These are phyloP conservation scores for Pythium volutum DNA, from an alignment of 352 stramenopile genomes.

Conservation along the genomic window DNA sequence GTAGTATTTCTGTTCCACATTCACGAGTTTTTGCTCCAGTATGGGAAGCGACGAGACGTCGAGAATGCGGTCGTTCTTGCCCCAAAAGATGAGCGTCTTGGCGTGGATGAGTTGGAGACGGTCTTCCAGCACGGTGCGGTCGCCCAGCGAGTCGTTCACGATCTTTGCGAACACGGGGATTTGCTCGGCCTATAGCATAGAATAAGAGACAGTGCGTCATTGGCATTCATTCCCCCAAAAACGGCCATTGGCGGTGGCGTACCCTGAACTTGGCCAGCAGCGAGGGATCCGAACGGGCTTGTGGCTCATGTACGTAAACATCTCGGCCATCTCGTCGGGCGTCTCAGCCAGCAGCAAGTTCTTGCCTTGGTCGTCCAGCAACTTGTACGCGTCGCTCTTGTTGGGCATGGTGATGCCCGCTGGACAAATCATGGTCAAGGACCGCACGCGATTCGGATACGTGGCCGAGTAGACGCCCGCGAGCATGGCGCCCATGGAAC, in stretches of 20 bases:
- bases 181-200: conserved; percentile 30
- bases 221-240: too few species aligned
- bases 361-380: conserved; percentile 48
- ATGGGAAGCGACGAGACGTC: conserved; percentile 67
- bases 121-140: conserved; percentile 62
- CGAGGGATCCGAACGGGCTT: conserved; percentile 32
- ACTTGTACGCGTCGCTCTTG: conserved; percentile 52
- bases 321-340: conserved; percentile 51
- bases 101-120: conserved; percentile 50
- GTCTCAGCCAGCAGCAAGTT: conserved; percentile 68
- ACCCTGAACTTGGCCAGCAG: conserved; percentile 28
- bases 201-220: too few species aligned
- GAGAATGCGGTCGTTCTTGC: conserved; percentile 63
- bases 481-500: conserved; percentile 79
- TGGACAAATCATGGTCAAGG: conserved; percentile 71
- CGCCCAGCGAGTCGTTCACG: conserved; percentile 43
- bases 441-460: conserved; percentile 53
- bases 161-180: conserved; percentile 62
- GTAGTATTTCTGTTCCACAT: conserved; percentile 33
- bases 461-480: conserved; percentile 62
- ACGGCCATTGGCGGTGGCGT: not conserved
- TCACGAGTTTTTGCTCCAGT: conserved; percentile 44
- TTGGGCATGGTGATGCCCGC: conserved; percentile 65
- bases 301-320: conserved; percentile 46
- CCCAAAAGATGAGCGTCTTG: conserved; percentile 68